Percentiles rank a stretch among this genome's conserved stretches.
phyloP scores from a whole-genome alignment of 768 basidiomycete genomes.

The Fomitopsis serialis region DNA sequence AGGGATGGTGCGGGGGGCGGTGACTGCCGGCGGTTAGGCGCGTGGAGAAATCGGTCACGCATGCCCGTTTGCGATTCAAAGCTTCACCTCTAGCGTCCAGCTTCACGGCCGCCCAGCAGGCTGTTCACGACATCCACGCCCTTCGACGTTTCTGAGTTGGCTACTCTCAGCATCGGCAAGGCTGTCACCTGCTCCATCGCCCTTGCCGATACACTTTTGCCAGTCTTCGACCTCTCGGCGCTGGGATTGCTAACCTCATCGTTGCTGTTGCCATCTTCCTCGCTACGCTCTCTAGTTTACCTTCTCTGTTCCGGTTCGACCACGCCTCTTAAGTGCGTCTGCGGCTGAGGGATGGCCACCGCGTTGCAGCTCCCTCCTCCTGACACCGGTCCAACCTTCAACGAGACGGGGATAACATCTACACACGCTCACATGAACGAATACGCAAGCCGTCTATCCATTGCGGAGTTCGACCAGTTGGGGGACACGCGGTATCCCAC shows the following conservation, averaged over 20 bases:
- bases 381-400: conserved; percentile 13
- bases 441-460: conserved; percentile 47
- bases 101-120: background rate
- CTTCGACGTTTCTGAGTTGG: background rate
- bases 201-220: background rate
- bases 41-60: background rate
- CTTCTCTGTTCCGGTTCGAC: background rate
- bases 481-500: conserved; percentile 56
- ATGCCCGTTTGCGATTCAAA: background rate
- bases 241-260: background rate
- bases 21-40: background rate
- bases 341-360: conserved; percentile 18
- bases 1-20: background rate
- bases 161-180: background rate
- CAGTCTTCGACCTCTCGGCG: conserved; percentile 1
- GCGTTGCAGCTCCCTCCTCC: conserved; percentile 17
- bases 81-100: background rate
- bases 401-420: conserved; percentile 20
- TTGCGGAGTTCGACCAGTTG: conserved; percentile 52
- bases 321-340: background rate
- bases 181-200: background rate
- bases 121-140: background rate
- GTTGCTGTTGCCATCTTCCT: background rate
- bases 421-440: conserved; percentile 32
- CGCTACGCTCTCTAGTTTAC: background rate